A percentile compares a stretch with the other conserved stretches of the same genome.
These are phyloP conservation scores for Saccharomycopsis sp. DNA, from an alignment of 805 yeast genomes.

Conservation along the genomic window DNA sequence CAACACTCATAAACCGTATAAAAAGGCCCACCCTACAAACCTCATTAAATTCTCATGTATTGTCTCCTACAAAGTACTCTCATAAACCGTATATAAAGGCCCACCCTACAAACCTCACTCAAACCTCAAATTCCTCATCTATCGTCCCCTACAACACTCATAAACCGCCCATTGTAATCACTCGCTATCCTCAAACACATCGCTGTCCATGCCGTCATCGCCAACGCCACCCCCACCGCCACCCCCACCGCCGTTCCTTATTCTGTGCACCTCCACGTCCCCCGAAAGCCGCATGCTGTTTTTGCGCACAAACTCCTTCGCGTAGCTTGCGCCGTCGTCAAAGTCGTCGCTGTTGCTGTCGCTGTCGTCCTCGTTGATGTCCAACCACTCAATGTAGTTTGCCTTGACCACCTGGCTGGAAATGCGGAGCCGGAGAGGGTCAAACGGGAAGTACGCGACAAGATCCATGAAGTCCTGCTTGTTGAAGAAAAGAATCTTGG, in stretches of 20 bases:
- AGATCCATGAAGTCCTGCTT: conserved; percentile 81
- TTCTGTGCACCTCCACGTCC: neutral
- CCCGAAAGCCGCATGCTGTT: conserved; percentile 1
- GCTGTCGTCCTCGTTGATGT: conserved; percentile 22
- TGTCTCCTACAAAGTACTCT: too few species aligned
- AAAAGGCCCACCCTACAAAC: too few species aligned
- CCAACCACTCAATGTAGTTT: conserved; percentile 78
- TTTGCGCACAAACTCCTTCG: conserved; percentile 7
- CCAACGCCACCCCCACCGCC: neutral
- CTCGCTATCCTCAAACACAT: neutral
- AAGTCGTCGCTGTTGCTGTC: conserved; percentile 13
- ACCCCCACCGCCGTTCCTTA: too few species aligned
- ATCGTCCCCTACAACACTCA: too few species aligned
- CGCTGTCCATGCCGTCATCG: neutral
- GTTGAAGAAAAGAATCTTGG: conserved; percentile 34
- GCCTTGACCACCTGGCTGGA: conserved; percentile 49
- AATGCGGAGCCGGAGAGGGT: conserved; percentile 70
- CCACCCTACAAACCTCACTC: too few species aligned
- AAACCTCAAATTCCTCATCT: too few species aligned
- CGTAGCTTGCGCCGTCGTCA: conserved; percentile 6
- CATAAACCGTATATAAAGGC: too few species aligned
- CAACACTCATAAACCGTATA: too few species aligned
- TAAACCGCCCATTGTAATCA: too few species aligned
- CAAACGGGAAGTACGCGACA: conserved; percentile 95
- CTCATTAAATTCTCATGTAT: too few species aligned